Conservation (phyloP, 495 filamentous ascomycete genomes). For the Aspergillus saccharolyticus region DNA sequence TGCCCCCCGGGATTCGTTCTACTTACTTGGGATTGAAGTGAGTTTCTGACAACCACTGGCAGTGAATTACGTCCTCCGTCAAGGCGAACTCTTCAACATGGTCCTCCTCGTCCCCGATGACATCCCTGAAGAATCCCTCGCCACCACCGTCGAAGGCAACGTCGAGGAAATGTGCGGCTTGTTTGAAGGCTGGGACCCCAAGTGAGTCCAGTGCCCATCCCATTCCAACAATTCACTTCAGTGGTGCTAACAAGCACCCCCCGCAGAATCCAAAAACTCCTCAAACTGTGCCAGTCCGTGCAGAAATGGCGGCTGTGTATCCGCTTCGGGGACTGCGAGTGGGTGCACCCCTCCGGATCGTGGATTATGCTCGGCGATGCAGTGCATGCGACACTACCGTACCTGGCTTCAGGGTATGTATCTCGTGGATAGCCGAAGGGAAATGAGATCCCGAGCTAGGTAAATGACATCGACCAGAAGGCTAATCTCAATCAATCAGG, state of each 20-base stretch:
- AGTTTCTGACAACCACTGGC: not conserved
- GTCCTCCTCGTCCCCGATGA: constrained; percentile 67
- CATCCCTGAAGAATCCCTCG: constrained; percentile 48
- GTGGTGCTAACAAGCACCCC: not conserved
- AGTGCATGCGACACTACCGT: constrained; percentile 61
- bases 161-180: constrained; percentile 62
- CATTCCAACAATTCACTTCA: constrained; percentile 17
- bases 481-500: constrained; percentile 14
- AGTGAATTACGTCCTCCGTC: constrained; percentile 59
- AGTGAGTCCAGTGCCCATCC: constrained; percentile 27
- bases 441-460: too few species aligned
- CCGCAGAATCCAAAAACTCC: constrained; percentile 33
- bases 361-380: constrained; percentile 60
- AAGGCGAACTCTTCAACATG: constrained; percentile 60
- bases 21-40: too few species aligned
- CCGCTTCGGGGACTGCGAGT: constrained; percentile 46
- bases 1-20: too few species aligned
- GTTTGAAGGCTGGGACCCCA: constrained; percentile 56
- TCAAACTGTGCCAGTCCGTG: constrained; percentile 43
- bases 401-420: constrained; percentile 45
- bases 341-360: constrained; percentile 49
- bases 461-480: too few species aligned
- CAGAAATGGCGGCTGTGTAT: constrained; percentile 65
- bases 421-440: too few species aligned
- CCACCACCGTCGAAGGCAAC: constrained; percentile 47